Conservation (phyloP, 169 alveolate genomes). For the Cystoisospora suis region DNA sequence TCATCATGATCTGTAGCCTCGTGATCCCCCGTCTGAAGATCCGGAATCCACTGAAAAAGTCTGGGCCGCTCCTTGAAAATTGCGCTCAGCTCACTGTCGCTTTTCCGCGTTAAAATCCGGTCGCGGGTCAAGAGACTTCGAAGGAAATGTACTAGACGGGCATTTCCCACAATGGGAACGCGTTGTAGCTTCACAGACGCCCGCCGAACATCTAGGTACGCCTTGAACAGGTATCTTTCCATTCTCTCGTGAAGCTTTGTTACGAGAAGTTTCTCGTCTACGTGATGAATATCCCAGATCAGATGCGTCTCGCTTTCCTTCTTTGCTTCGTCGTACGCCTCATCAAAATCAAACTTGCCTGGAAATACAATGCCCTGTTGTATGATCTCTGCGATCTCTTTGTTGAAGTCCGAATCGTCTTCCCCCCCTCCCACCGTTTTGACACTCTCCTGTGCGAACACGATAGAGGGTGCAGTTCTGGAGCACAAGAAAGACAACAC, state of each 20-base stretch:
- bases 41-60: conserved; percentile 9
- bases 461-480: too few relatives aligned
- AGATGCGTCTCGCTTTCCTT: neutral
- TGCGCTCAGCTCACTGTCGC: neutral
- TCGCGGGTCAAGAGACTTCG: conserved; percentile 19
- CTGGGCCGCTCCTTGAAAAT: conserved; percentile 10
- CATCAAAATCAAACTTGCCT: neutral
- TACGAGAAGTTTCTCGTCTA: neutral
- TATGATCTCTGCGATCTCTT: neutral
- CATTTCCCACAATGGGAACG: conserved; percentile 1
- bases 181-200: neutral
- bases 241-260: neutral
- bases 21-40: neutral
- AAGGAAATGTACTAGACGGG: neutral
- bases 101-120: neutral
- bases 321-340: neutral
- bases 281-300: neutral
- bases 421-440: neutral
- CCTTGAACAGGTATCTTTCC: neutral
- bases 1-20: neutral
- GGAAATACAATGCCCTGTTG: neutral
- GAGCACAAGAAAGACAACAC: too few relatives aligned
- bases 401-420: neutral
- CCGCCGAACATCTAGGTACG: neutral
- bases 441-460: neutral